A percentile compares a stretch with the other conserved stretches of the same genome.
phyloP scores from a whole-genome alignment of 148 eudicot species.

The Salicornia ramosissima region DNA sequence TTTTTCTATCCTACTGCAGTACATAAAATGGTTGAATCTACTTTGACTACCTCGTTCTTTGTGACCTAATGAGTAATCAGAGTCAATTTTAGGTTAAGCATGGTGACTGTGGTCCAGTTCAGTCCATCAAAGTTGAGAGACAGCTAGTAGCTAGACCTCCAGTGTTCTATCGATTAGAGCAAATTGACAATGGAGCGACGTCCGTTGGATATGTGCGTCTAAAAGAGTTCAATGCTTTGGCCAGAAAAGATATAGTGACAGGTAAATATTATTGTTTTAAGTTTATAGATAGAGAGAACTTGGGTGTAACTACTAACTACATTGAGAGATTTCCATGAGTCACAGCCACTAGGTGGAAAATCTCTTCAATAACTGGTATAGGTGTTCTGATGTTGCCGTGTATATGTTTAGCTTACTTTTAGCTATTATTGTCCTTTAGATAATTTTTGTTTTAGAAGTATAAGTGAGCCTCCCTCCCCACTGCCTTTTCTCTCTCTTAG shows the following conservation, averaged over 20 bases:
- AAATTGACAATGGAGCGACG: constrained; percentile 48
- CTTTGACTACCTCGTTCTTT: background rate
- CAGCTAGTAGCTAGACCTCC: constrained; percentile 81
- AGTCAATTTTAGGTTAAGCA: constrained; percentile 68
- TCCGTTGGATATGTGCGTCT: constrained; percentile 86
- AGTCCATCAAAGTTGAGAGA: constrained; percentile 69
- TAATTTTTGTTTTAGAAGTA: background rate
- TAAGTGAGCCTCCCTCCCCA: background rate
- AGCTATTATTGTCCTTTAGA: background rate
- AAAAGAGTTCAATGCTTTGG: constrained; percentile 95
- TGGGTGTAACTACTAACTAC: background rate
- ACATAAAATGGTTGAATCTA: background rate
- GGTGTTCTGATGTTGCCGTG: background rate
- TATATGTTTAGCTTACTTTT: background rate
- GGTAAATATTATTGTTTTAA: constrained; percentile 35
- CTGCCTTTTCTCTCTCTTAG: background rate
- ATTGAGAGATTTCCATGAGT: too few species aligned
- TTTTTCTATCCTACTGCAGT: background rate
- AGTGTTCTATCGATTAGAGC: constrained; percentile 75
- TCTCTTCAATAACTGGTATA: background rate
- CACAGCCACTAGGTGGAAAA: background rate
- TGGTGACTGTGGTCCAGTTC: constrained; percentile 81
- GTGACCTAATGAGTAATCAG: background rate
- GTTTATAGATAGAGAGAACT: background rate
- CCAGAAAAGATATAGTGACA: constrained; percentile 85